A percentile compares a stretch with the other conserved stretches of the same genome.
Evolutionary conservation across 2,329 filamentous ascomycete genomes (phyloP).

Genomic region (Lachnellula cervina): DNA sequence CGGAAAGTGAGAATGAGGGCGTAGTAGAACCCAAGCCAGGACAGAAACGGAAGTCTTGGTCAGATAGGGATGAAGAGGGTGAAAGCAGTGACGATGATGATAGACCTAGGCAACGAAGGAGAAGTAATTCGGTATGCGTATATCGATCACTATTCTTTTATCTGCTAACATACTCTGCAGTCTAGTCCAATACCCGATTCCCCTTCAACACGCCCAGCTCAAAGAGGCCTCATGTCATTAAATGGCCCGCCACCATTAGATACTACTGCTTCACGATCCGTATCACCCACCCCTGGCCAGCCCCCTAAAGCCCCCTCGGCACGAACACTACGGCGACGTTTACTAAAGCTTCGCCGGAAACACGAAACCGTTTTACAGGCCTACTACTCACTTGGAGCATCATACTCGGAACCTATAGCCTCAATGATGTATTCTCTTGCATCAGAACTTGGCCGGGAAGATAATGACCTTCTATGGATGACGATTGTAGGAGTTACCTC

Average conservation of each 20-base stretch:
- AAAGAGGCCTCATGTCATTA: slow-evolving; percentile 55
- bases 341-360: slow-evolving; percentile 70
- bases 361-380: slow-evolving; percentile 71
- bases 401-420: slow-evolving; percentile 91
- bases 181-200: slow-evolving; percentile 63
- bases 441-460: slow-evolving; percentile 90
- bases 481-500: slow-evolving; percentile 94
- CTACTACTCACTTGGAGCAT: slow-evolving; percentile 84
- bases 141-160: not conserved
- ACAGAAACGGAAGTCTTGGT: slow-evolving; percentile 77
- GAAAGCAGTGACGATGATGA: slow-evolving; percentile 63
- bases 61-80: slow-evolving; percentile 64
- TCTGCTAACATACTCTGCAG: slow-evolving; percentile 34
- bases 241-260: slow-evolving; percentile 42
- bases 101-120: slow-evolving; percentile 71
- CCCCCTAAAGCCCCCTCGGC: slow-evolving; percentile 62
- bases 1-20: slow-evolving; percentile 52
- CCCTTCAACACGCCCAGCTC: slow-evolving; percentile 51
- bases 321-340: slow-evolving; percentile 63
- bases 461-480: slow-evolving; percentile 94
- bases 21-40: slow-evolving; percentile 52
- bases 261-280: slow-evolving; percentile 35
- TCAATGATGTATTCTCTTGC: slow-evolving; percentile 93
- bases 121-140: slow-evolving; percentile 76
- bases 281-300: slow-evolving; percentile 52